phyloP scores from a whole-genome alignment of 371 early-diverging fungal species.

The Mortierella sp. region DNA sequence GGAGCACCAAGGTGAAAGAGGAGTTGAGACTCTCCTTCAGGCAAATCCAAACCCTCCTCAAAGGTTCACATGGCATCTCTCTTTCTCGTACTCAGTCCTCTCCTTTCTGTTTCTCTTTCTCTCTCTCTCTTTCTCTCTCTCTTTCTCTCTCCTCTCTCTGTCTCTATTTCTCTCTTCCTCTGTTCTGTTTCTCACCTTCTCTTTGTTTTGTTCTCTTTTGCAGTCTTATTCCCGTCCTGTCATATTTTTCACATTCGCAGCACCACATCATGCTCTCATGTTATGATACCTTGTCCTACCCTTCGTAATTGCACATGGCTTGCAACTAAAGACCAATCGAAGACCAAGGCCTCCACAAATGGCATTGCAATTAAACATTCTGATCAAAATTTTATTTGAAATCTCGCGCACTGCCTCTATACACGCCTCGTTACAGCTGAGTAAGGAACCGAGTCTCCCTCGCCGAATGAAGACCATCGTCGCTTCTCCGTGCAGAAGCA shows the following conservation, averaged over 20 bases:
- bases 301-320: background rate
- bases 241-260: background rate
- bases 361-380: background rate
- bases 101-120: background rate
- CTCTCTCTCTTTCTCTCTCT: background rate
- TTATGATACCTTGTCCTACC: slow-evolving; percentile 1
- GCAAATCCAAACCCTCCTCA: no score
- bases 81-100: background rate
- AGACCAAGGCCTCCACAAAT: background rate
- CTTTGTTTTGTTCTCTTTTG: background rate
- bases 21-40: background rate
- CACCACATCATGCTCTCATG: background rate
- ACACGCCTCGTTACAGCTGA: background rate
- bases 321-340: no score
- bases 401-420: background rate
- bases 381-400: background rate
- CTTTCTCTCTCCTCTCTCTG: background rate
- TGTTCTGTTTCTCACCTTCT: background rate
- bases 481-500: background rate
- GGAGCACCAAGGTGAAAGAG: no score
- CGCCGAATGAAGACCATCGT: background rate
- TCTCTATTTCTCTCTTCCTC: background rate
- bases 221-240: background rate
- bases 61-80: background rate
- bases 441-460: background rate